Evolutionary conservation across 352 stramenopile species (phyloP).

Genomic region (Thalassiosira pacifica): DNA sequence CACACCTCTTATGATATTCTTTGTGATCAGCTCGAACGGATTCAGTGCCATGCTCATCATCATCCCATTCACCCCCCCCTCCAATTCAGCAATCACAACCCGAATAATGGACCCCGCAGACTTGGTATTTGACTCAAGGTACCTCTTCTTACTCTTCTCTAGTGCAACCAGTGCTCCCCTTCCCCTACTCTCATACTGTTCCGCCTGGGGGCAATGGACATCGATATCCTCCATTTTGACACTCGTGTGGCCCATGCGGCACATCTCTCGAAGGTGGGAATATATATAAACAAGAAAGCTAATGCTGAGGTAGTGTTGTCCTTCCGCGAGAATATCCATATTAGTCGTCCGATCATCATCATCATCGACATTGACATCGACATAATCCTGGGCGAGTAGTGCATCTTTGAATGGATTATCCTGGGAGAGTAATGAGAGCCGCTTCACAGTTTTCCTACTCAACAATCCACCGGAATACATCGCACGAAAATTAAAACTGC

Average conservation of each 20-base stretch:
- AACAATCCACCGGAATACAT: too few relatives aligned
- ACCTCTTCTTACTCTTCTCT: neutral
- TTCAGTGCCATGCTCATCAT: slow-evolving; percentile 39
- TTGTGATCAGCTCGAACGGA: slow-evolving; percentile 25
- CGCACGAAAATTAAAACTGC: too few relatives aligned
- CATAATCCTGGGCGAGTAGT: too few relatives aligned
- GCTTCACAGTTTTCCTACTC: too few relatives aligned
- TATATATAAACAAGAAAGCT: slow-evolving; percentile 58
- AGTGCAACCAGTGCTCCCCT: too few relatives aligned
- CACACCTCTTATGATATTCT: slow-evolving; percentile 47
- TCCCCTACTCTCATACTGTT: slow-evolving; percentile 17
- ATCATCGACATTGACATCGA: too few relatives aligned
- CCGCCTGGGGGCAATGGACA: slow-evolving; percentile 28
- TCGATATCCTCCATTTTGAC: slow-evolving; percentile 49
- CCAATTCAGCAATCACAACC: slow-evolving; percentile 50
- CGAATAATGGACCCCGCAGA: slow-evolving; percentile 48
- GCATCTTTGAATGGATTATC: too few relatives aligned
- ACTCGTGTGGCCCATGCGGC: slow-evolving; percentile 37
- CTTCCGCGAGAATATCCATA: slow-evolving; percentile 57
- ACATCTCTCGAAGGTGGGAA: slow-evolving; percentile 41
- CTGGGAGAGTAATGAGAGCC: too few relatives aligned
- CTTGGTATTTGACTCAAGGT: slow-evolving; percentile 34
- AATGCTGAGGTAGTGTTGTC: slow-evolving; percentile 55
- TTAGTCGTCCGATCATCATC: too few relatives aligned
- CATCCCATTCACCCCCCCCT: slow-evolving; percentile 18